Evolutionary conservation across 441 rosid genomes (phyloP).

Genomic region (Gossypium davidsonii): DNA sequence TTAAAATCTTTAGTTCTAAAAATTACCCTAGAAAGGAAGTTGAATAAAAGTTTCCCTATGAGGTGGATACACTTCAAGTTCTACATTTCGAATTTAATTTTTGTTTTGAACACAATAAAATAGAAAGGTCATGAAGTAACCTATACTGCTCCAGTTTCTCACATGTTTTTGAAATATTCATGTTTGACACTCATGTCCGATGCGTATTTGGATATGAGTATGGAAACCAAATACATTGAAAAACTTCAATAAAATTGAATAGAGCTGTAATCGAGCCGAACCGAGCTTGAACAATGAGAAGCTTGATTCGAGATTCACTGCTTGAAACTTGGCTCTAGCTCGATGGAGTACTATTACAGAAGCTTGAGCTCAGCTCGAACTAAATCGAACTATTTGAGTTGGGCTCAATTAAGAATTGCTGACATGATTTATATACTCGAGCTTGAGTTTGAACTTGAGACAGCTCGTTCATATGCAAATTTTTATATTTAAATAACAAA

Average conservation of each 20-base stretch:
- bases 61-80: background rate
- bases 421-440: background rate
- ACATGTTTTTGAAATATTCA: background rate
- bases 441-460: background rate
- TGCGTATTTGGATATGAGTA: background rate
- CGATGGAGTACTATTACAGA: too few species aligned
- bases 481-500: background rate
- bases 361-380: too few species aligned
- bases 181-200: background rate
- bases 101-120: background rate
- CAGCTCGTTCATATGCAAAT: background rate
- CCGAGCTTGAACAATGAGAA: too few species aligned
- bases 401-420: too few species aligned
- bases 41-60: background rate
- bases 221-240: background rate
- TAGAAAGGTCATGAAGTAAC: background rate
- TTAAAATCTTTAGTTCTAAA: background rate
- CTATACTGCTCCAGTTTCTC: background rate
- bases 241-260: background rate
- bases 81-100: background rate
- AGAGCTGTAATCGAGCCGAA: background rate
- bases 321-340: background rate
- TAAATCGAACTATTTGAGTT: too few species aligned
- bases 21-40: background rate
- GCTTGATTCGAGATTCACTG: background rate